These are phyloP conservation scores for Mytilinidion resinicola DNA, from an alignment of 495 filamentous ascomycete species.

Conservation along the genomic window DNA sequence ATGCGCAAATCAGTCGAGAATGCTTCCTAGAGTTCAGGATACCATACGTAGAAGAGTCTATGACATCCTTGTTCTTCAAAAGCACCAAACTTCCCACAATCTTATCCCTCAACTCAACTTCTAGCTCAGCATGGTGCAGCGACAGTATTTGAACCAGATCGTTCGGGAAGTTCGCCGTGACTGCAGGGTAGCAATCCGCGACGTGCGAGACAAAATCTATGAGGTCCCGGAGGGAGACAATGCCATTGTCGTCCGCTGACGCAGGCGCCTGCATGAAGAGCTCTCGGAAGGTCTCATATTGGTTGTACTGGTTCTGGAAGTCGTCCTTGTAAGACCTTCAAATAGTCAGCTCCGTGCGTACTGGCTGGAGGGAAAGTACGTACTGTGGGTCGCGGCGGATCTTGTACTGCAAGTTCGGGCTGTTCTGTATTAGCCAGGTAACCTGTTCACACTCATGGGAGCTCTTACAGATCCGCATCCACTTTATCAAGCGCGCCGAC, in stretches of 20 bases:
- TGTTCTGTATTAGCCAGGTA: conserved; percentile 30
- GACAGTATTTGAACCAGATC: conserved; percentile 75
- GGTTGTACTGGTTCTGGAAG: conserved; percentile 79
- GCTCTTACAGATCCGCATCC: conserved; percentile 70
- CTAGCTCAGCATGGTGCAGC: conserved; percentile 71
- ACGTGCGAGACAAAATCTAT: conserved; percentile 89
- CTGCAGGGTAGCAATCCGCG: conserved; percentile 82
- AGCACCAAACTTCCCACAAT: conserved; percentile 86
- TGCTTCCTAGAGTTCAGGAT: not conserved
- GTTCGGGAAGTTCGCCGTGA: conserved; percentile 68
- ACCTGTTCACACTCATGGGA: conserved; percentile 6
- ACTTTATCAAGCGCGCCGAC: conserved; percentile 89
- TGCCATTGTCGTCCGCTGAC: conserved; percentile 64
- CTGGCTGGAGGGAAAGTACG: conserved; percentile 29
- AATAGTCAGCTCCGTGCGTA: conserved; percentile 26
- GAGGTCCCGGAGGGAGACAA: conserved; percentile 74
- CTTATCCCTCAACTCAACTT: conserved; percentile 83
- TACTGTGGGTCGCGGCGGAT: conserved; percentile 75
- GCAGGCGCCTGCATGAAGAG: conserved; percentile 81
- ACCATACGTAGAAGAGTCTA: conserved; percentile 67
- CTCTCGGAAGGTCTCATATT: conserved; percentile 84
- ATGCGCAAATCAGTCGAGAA: not conserved
- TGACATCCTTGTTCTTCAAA: conserved; percentile 80
- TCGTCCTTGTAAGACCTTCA: conserved; percentile 71
- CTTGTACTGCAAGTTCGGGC: conserved; percentile 81